Evolutionary conservation across 441 rosid genomes (phyloP), one percentile per base, ranked within the genome.

Genomic region (Daphne laureola): DNA sequence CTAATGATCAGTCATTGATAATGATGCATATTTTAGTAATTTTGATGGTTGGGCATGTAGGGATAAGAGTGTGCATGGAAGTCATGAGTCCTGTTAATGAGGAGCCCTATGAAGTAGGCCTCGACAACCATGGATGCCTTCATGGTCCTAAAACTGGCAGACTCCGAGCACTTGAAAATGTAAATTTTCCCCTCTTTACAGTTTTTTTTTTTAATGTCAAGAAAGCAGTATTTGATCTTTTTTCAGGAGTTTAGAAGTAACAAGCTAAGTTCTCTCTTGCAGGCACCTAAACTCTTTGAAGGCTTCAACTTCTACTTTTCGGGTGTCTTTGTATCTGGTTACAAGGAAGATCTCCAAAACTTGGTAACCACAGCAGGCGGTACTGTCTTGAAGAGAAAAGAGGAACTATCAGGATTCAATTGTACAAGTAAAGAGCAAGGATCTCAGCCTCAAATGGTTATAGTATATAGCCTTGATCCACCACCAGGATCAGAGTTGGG

Each of bases 51-150:
- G 0, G 7, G 12, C 61, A 65, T 67, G 62, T 73, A 91, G 98
- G 98, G 98, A 76, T 91, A 55, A 82, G 78, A 67, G 87, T 87
- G 42, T 85, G 93, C 72, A 64, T 80, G 78, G 72, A 79, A 64
- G 78, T 78, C 44, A 67, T 36, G 67, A 31, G 5, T 46, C 72
- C 62, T 31, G 79, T 82, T 43, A 61, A 62, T 49, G 98, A 91
- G 70, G 96, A 83, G 58, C 66, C 76, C 55, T 91, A 76, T 52
- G 96, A 87, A 76, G 66, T 91, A 58, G 57, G 65, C 53, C 68
- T 77, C 3, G 96, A 87, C 75, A 82, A 73, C 52, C 80, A 85
- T 61, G 96, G 95, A 31, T 72, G 80, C 62, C 42, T 50, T 6
- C 62, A 75, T 58, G 96, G 96, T 59, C 92, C 95, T 0, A 80